A percentile compares a stretch with the other conserved stretches of the same genome.
Conservation (phyloP, 306 rosid species). For the Spatholobus suberectus region DNA sequence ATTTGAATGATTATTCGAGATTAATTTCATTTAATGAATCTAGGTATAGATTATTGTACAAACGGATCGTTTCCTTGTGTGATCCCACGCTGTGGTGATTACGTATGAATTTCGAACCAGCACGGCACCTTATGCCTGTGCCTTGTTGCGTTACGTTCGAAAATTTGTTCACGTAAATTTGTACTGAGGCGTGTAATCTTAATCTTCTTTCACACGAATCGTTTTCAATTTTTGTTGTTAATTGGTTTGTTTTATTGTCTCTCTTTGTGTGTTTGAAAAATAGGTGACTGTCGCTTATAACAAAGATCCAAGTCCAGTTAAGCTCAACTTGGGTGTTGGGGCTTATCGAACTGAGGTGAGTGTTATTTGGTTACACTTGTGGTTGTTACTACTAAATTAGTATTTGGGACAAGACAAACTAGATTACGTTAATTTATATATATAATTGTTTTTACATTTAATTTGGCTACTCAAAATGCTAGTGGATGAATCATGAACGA, state of each 20-base stretch:
- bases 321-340: constrained; percentile 96
- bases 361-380: not conserved
- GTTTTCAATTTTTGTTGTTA: not conserved
- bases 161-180: constrained; percentile 6
- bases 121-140: constrained; percentile 12
- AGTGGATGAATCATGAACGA: not conserved
- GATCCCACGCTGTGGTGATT: not conserved
- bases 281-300: constrained; percentile 94
- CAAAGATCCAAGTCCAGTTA: constrained; percentile 89
- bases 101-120: not conserved
- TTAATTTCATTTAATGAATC: not conserved
- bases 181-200: not conserved
- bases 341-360: constrained; percentile 96
- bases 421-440: not conserved
- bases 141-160: constrained; percentile 23
- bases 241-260: constrained; percentile 18
- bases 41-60: not conserved
- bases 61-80: not conserved
- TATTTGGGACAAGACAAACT: not conserved
- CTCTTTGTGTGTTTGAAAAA: constrained; percentile 3
- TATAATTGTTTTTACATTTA: not conserved
- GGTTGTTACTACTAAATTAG: not conserved
- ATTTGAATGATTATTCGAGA: not conserved
- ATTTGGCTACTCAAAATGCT: constrained; percentile 22
- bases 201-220: not conserved